Conservation (phyloP, 129 eudicot genomes). For the Flaveria linearis region DNA sequence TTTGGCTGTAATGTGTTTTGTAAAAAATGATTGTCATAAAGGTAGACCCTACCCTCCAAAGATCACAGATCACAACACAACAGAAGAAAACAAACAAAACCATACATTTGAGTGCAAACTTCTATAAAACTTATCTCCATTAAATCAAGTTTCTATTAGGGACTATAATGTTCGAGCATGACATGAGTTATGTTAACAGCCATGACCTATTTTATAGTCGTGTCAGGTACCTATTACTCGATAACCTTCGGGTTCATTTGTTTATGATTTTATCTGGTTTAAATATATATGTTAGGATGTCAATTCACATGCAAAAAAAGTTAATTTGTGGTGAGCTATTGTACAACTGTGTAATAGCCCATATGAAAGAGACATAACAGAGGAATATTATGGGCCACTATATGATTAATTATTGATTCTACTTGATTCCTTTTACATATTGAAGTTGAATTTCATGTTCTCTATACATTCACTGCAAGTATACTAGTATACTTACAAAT, state of each 20-base stretch:
- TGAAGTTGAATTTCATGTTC: not conserved
- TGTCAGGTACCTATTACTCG: no score
- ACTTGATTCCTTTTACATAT: conserved; percentile 24
- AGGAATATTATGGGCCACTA: conserved; percentile 34
- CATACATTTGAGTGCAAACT: not conserved
- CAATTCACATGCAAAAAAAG: not conserved
- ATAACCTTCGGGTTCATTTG: no score
- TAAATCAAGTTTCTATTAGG: no score
- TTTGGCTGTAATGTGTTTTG: not conserved
- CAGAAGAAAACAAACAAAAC: not conserved
- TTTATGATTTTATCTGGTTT: no score
- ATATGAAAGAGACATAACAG: conserved; percentile 9
- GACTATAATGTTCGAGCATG: no score
- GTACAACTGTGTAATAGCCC: not conserved
- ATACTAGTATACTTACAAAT: conserved; percentile 16
- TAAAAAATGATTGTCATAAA: conserved; percentile 22
- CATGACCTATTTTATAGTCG: no score
- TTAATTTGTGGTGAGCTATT: not conserved
- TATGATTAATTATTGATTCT: conserved; percentile 17
- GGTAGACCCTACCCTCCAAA: conserved; percentile 24
- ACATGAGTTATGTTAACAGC: no score
- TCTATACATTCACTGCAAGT: conserved; percentile 19
- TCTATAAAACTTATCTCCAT: not conserved
- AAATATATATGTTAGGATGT: no score
- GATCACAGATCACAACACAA: not conserved